phyloP scores from a whole-genome alignment of 768 basidiomycete genomes.

The Trametes gibbosa region DNA sequence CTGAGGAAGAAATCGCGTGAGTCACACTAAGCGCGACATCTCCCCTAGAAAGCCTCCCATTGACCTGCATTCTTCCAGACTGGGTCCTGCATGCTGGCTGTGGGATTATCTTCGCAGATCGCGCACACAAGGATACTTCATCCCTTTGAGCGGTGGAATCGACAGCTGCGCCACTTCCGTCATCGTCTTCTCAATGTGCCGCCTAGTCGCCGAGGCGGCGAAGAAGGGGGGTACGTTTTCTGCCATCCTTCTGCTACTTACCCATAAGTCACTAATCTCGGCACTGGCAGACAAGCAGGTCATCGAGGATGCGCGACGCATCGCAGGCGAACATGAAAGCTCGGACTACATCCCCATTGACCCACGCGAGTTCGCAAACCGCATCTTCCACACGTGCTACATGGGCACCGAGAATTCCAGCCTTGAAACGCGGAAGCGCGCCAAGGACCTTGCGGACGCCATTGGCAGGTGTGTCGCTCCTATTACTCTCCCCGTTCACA shows the following conservation, averaged over 20 bases:
- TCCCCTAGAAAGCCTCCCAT: not conserved
- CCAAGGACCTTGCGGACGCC: conserved; percentile 81
- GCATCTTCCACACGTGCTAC: conserved; percentile 97
- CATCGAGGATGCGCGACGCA: conserved; percentile 86
- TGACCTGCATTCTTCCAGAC: conserved; percentile 39
- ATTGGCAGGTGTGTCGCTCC: conserved; percentile 78
- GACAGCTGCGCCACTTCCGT: conserved; percentile 97
- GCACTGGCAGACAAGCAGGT: conserved; percentile 70
- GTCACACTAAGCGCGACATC: conserved; percentile 30
- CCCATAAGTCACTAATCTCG: not conserved
- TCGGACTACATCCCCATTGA: conserved; percentile 86
- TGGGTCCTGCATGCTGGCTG: conserved; percentile 99
- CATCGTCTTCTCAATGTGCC: conserved; percentile 96
- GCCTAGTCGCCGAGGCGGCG: conserved; percentile 81
- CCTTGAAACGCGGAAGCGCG: conserved; percentile 77
- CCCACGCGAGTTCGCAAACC: conserved; percentile 77
- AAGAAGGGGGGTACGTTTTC: conserved; percentile 57
- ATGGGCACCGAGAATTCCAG: conserved; percentile 99
- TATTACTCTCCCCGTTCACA: not conserved
- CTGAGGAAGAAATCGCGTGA: conserved; percentile 98
- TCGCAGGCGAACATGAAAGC: conserved; percentile 77
- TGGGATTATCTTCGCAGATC: conserved; percentile 99
- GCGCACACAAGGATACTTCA: conserved; percentile 89
- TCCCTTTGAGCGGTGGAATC: conserved; percentile 94
- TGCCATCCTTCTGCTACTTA: not conserved